phyloP scores from a whole-genome alignment of 2,329 filamentous ascomycete species.

The Trichoderma koningiopsis region DNA sequence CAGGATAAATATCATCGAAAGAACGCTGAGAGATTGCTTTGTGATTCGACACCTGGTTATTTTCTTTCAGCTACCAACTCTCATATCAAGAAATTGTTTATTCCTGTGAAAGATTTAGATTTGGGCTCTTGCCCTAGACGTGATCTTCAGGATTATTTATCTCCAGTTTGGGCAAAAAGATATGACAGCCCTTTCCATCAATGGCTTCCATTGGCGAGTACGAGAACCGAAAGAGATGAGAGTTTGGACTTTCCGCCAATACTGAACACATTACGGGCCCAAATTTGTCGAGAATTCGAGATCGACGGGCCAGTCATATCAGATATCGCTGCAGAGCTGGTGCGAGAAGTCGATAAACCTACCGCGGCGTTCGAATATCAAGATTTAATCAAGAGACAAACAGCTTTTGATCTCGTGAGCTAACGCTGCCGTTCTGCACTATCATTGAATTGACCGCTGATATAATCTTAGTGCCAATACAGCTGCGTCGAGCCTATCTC shows the following conservation, averaged over 20 bases:
- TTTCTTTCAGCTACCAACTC: background rate
- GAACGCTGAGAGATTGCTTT: background rate
- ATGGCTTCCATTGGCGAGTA: slow-evolving; percentile 38
- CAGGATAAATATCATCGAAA: background rate
- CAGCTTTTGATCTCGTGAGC: background rate
- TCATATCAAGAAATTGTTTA: slow-evolving; percentile 24
- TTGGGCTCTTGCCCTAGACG: slow-evolving; percentile 29
- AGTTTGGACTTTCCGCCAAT: slow-evolving; percentile 34
- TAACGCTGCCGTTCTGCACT: background rate
- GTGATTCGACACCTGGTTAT: slow-evolving; percentile 1
- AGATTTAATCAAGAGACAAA: background rate
- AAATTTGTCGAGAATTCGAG: slow-evolving; percentile 36
- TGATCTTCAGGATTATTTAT: slow-evolving; percentile 32
- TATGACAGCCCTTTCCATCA: slow-evolving; percentile 30
- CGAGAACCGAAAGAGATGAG: slow-evolving; percentile 33
- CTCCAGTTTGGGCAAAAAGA: slow-evolving; percentile 28
- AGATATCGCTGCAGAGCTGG: background rate
- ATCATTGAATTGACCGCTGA: background rate
- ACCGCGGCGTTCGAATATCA: background rate
- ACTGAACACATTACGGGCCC: slow-evolving; percentile 29
- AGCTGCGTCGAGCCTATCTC: slow-evolving; percentile 30
- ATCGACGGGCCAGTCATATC: slow-evolving; percentile 26
- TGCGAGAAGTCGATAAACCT: background rate
- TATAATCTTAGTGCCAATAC: background rate
- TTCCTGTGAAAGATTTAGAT: slow-evolving; percentile 34